Evolutionary conservation across 2,329 filamentous ascomycete species (phyloP).

Genomic region (Fusarium burgessii): DNA sequence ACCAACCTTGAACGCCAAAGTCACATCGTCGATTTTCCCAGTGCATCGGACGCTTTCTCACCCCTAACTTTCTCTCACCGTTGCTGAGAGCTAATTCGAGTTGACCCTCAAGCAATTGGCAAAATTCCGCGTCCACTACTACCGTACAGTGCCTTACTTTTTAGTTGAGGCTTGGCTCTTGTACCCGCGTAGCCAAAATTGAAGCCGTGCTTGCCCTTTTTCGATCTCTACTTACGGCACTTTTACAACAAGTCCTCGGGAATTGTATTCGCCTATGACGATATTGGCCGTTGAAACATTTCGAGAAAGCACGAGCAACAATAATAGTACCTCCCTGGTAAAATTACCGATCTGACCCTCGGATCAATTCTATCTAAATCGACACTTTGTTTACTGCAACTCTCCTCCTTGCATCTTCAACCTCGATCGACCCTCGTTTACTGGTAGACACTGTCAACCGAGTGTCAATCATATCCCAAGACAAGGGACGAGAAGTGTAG

Average conservation of each 20-base stretch:
- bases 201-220: conserved; percentile 17
- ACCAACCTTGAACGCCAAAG: conserved; percentile 10
- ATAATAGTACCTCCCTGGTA: neutral
- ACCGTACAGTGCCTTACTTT: neutral
- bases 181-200: conserved; percentile 13
- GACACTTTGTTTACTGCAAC: conserved; percentile 1
- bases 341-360: neutral
- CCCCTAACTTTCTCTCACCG: conserved; percentile 8
- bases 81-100: conserved; percentile 9
- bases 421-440: conserved; percentile 22
- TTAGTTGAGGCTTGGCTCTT: conserved; percentile 26
- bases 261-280: conserved; percentile 16
- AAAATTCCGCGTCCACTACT: neutral
- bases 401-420: conserved; percentile 1
- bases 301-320: conserved; percentile 13
- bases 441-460: conserved; percentile 11
- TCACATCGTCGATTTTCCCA: conserved; percentile 9
- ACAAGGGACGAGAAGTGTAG: conserved; percentile 19
- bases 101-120: conserved; percentile 1
- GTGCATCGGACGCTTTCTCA: neutral
- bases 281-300: neutral
- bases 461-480: conserved; percentile 17
- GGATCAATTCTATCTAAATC: conserved; percentile 1
- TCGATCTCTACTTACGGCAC: conserved; percentile 21
- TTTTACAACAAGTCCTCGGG: conserved; percentile 10